A percentile compares a stretch with the other conserved stretches of the same genome.
phyloP scores from a whole-genome alignment of 257 asterid genomes.

The Handroanthus guayacan region DNA sequence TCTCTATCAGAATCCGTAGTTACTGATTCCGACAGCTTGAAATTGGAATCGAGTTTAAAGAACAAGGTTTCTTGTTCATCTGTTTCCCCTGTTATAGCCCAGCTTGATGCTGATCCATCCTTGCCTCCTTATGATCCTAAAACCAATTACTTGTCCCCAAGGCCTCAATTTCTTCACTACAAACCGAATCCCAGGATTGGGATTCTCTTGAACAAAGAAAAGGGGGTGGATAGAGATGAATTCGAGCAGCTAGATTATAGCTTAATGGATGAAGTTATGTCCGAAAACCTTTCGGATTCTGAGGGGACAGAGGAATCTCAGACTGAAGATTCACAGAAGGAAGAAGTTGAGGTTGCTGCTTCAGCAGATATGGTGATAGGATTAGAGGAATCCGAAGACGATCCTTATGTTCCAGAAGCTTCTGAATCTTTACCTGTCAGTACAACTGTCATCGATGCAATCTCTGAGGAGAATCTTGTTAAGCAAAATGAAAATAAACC shows the following conservation, averaged over 20 bases:
- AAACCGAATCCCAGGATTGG: slow-evolving; percentile 76
- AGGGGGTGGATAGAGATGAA: slow-evolving; percentile 43
- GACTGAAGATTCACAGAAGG: slow-evolving; percentile 49
- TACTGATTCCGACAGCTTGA: slow-evolving; percentile 41
- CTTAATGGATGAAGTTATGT: slow-evolving; percentile 48
- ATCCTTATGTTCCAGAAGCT: slow-evolving; percentile 31
- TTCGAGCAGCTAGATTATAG: slow-evolving; percentile 46
- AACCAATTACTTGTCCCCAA: slow-evolving; percentile 80
- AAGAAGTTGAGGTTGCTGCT: slow-evolving; percentile 43
- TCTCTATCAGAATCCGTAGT: slow-evolving; percentile 38
- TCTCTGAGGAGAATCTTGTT: slow-evolving; percentile 40
- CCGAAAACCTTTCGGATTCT: slow-evolving; percentile 57
- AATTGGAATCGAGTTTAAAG: slow-evolving; percentile 36
- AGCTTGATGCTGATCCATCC: slow-evolving; percentile 88
- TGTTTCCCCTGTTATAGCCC: slow-evolving; percentile 50
- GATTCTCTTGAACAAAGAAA: slow-evolving; percentile 52
- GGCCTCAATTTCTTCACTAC: slow-evolving; percentile 84
- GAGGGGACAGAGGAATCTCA: slow-evolving; percentile 52
- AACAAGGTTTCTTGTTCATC: slow-evolving; percentile 37
- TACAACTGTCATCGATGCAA: slow-evolving; percentile 19
- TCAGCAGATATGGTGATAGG: slow-evolving; percentile 40
- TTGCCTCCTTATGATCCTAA: slow-evolving; percentile 82
- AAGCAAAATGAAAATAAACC: slow-evolving; percentile 40
- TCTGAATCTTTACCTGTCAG: slow-evolving; percentile 43
- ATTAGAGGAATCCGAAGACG: slow-evolving; percentile 31